phyloP scores from a whole-genome alignment of 2,329 filamentous ascomycete genomes.

The Aspergillus sp. region DNA sequence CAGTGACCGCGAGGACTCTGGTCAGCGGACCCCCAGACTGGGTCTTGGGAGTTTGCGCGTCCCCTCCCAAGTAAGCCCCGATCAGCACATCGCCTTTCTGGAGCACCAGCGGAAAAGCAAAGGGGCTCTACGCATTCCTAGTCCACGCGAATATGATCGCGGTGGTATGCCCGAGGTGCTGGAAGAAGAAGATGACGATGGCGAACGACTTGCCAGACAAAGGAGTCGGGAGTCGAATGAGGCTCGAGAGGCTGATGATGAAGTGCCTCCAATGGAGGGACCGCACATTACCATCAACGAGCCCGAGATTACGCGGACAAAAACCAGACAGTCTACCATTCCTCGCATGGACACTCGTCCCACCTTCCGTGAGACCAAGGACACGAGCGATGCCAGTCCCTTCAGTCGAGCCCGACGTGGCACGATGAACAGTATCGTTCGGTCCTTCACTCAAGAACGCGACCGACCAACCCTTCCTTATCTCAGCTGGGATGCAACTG shows the following conservation, averaged over 20 bases:
- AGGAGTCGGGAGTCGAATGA: constrained; percentile 19
- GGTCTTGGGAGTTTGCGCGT: constrained; percentile 46
- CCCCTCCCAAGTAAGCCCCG: constrained; percentile 51
- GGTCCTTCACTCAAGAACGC: constrained; percentile 32
- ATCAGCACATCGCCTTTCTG: constrained; percentile 81
- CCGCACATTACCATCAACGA: constrained; percentile 45
- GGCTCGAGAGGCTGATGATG: constrained; percentile 9
- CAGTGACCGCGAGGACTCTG: not conserved
- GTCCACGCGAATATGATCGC: constrained; percentile 80
- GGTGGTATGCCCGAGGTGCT: constrained; percentile 64
- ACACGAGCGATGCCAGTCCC: constrained; percentile 19
- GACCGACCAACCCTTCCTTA: constrained; percentile 64
- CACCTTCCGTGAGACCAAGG: constrained; percentile 25
- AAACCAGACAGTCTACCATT: constrained; percentile 30
- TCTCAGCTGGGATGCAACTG: constrained; percentile 85
- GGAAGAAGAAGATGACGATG: constrained; percentile 43
- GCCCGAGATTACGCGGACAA: constrained; percentile 31
- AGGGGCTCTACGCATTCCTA: constrained; percentile 77
- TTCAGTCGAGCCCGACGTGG: constrained; percentile 21
- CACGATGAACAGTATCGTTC: constrained; percentile 27
- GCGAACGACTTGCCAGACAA: constrained; percentile 17
- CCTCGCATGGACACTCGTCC: constrained; percentile 33
- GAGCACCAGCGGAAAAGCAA: constrained; percentile 73
- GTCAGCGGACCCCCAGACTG: not conserved
- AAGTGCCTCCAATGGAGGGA: constrained; percentile 21